These are phyloP conservation scores for Hymenoscyphus scutula DNA, from an alignment of 2,329 filamentous ascomycete species.

Conservation along the genomic window DNA sequence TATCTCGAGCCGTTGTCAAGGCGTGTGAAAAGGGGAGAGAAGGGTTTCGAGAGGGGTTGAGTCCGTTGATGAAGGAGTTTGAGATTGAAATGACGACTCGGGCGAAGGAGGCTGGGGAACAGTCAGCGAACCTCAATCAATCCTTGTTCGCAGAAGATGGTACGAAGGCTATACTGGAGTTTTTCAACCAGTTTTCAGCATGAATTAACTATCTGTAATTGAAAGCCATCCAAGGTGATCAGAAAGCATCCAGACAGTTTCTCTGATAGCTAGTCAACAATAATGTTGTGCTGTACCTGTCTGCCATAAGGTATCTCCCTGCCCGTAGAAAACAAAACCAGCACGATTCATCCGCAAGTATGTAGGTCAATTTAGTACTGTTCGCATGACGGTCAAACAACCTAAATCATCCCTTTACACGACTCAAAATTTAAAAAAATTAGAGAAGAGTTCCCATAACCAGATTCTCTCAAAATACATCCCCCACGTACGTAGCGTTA, in stretches of 20 bases:
- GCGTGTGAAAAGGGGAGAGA: neutral
- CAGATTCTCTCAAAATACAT: neutral
- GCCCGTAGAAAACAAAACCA: too few relatives aligned
- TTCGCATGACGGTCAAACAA: too few relatives aligned
- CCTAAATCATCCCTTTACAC: too few relatives aligned
- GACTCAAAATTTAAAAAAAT: neutral
- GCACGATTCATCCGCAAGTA: too few relatives aligned
- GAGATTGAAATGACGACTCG: neutral
- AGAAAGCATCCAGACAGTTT: too few relatives aligned
- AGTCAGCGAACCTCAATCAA: neutral
- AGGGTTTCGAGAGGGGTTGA: neutral
- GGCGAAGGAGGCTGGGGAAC: neutral
- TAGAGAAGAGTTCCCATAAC: neutral
- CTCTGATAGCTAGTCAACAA: too few relatives aligned
- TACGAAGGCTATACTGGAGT: neutral
- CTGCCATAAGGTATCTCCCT: too few relatives aligned
- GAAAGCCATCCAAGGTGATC: too few relatives aligned
- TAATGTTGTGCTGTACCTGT: too few relatives aligned
- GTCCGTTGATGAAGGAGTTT: constrained; percentile 6
- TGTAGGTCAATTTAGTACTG: too few relatives aligned
- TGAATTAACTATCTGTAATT: too few relatives aligned
- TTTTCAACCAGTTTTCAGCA: neutral
- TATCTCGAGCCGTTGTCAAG: constrained; percentile 24
- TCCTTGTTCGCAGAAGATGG: neutral
- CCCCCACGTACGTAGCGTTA: neutral